Base-by-base conservation (phyloP, 139 green algal species). In the Chlamydomonas schloesseri region DNA sequence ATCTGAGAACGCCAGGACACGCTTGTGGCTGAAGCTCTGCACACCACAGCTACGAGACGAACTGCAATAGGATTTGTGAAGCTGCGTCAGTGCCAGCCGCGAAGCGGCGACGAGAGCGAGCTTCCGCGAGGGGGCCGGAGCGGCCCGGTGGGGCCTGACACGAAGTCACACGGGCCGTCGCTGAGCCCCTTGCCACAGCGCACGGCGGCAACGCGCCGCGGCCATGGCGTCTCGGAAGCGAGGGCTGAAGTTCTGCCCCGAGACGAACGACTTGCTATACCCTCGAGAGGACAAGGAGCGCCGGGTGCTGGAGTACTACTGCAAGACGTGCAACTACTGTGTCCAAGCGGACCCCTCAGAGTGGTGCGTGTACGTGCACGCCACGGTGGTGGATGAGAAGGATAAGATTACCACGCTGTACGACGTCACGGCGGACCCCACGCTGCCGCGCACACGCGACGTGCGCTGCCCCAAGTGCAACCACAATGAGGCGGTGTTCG, bases 401-500 rank as follows among this genome's bases (percentile, higher is more conserved):
- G 96, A 98, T 76, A 96, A 95, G 90, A 96, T 93, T 17, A 70
- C 71, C 0, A 73, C 60, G 33, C 67, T 93, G 37, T 92, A 97
- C 81, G 96, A 98, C 81, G 96, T 98, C 31, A 91, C 93, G 11
- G 93, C 92, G 15, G 96, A 98, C 73, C 96, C 96, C 13, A 98
- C 96, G 4, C 89, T 98, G 78, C 96, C 96, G 9, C 91, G 96
- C 62, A 98, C 96, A 18, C 92, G 91, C 65, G 96, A 98, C 42
- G 95, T 97, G 55, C 74, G 87, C 26, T 98, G 96, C 87, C 95
- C 95, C 0, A 50, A 80, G 5, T 98, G 96, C 89, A 72, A 89
- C 18, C 89, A 98, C 84, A 96, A 97, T 57, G 96, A 98, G 89
- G 95, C 95, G 0, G 96, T 98, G 0, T 98, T 97, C 89, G 96